phyloP scores from a whole-genome alignment of 352 stramenopile genomes.

The Phytophthora parvispora region DNA sequence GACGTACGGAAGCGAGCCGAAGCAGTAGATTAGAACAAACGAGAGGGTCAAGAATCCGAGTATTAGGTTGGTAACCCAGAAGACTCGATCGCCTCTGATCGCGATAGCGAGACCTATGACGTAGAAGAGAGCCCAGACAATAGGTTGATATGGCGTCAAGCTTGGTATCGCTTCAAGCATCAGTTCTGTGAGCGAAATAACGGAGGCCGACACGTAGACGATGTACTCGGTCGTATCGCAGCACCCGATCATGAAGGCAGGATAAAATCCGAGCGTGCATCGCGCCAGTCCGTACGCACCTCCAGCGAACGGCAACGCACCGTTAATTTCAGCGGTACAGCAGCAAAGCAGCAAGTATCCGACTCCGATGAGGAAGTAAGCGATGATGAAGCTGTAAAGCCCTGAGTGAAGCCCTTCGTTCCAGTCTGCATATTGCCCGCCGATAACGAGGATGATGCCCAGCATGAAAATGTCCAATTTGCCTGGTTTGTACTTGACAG shows the following conservation, averaged over 20 bases:
- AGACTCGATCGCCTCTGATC: conserved; percentile 25
- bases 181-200: conserved; percentile 35
- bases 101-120: conserved; percentile 27
- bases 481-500: conserved; percentile 12
- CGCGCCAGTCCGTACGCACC: conserved; percentile 36
- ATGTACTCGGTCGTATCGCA: conserved; percentile 44
- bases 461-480: conserved; percentile 25
- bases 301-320: conserved; percentile 31
- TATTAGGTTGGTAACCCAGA: conserved; percentile 38
- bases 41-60: conserved; percentile 29
- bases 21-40: conserved; percentile 40
- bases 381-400: conserved; percentile 34
- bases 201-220: conserved; percentile 35
- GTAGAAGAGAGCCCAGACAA: conserved; percentile 37
- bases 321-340: conserved; percentile 35
- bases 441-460: conserved; percentile 18
- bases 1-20: conserved; percentile 33
- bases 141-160: conserved; percentile 12
- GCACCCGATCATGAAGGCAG: conserved; percentile 38
- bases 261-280: conserved; percentile 40
- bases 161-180: conserved; percentile 20
- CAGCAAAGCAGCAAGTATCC: conserved; percentile 31
- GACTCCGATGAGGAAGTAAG: conserved; percentile 20
- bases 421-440: conserved; percentile 41
- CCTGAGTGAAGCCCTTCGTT: conserved; percentile 33